phyloP scores from a whole-genome alignment of 2,329 filamentous ascomycete species.

The Sodiomyces alkalinus region DNA sequence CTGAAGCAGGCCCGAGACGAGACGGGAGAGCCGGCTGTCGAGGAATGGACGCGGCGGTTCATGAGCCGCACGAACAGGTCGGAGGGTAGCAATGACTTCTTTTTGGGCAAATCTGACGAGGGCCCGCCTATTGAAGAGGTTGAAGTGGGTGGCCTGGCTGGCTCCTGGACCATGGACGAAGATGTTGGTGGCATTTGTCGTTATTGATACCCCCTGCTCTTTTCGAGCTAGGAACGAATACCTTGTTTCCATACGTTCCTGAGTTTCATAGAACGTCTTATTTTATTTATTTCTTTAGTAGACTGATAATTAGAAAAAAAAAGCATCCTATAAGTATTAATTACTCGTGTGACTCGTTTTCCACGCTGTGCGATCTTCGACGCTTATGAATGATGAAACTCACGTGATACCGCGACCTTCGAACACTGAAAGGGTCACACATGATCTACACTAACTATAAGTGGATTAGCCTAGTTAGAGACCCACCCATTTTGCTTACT shows the following conservation, averaged over 20 bases:
- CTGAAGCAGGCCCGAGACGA: slow-evolving; percentile 93
- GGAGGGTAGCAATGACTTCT: slow-evolving; percentile 39
- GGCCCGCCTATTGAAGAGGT: slow-evolving; percentile 26
- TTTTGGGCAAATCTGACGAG: slow-evolving; percentile 36
- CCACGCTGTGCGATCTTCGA: no score
- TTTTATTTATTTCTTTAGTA: background rate
- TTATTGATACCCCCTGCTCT: no score
- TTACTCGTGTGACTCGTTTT: no score
- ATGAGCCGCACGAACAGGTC: slow-evolving; percentile 36
- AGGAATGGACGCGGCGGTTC: slow-evolving; percentile 43
- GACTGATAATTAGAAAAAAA: background rate
- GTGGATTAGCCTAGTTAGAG: no score
- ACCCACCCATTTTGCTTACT: no score
- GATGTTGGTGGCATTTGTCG: slow-evolving; percentile 50
- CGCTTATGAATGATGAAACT: no score
- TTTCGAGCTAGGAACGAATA: no score
- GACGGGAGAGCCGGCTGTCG: slow-evolving; percentile 80
- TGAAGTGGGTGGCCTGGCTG: slow-evolving; percentile 54
- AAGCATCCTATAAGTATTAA: background rate
- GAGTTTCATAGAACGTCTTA: no score
- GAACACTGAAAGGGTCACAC: no score
- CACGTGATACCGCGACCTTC: no score
- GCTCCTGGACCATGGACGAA: slow-evolving; percentile 80
- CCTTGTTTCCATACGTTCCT: no score
- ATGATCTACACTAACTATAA: no score